phyloP scores from a whole-genome alignment of 2,329 filamentous ascomycete genomes.

The Botrytis paeoniae region DNA sequence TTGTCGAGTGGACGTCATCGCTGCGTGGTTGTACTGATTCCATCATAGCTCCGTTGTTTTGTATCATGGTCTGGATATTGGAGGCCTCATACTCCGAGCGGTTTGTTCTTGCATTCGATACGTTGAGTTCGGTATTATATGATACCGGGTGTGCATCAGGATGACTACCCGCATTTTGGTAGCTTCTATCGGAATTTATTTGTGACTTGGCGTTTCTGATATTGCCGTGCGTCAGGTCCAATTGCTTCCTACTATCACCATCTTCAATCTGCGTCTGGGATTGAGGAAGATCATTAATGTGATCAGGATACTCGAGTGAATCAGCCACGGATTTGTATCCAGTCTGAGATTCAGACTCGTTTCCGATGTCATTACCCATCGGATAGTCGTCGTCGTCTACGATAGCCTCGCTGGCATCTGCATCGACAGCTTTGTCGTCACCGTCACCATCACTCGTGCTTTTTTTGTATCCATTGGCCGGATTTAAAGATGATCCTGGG shows the following conservation, averaged over 20 bases:
- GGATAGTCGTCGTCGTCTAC: background rate
- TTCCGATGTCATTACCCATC: background rate
- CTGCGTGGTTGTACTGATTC: background rate
- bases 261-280: background rate
- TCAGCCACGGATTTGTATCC: background rate
- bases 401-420: background rate
- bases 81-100: background rate
- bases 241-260: too few species aligned
- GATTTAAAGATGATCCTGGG: background rate
- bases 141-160: too few species aligned
- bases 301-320: background rate
- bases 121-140: too few species aligned
- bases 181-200: too few species aligned
- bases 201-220: too few species aligned
- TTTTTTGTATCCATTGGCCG: background rate
- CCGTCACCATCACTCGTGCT: background rate
- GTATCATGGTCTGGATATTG: background rate
- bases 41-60: background rate
- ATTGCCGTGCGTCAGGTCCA: too few species aligned
- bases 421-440: background rate
- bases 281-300: background rate
- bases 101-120: background rate
- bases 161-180: too few species aligned
- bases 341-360: background rate
- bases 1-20: accelerated